These are phyloP conservation scores for Urostyla sp. DNA, from an alignment of 73 alveolate genomes.

Conservation along the genomic window DNA sequence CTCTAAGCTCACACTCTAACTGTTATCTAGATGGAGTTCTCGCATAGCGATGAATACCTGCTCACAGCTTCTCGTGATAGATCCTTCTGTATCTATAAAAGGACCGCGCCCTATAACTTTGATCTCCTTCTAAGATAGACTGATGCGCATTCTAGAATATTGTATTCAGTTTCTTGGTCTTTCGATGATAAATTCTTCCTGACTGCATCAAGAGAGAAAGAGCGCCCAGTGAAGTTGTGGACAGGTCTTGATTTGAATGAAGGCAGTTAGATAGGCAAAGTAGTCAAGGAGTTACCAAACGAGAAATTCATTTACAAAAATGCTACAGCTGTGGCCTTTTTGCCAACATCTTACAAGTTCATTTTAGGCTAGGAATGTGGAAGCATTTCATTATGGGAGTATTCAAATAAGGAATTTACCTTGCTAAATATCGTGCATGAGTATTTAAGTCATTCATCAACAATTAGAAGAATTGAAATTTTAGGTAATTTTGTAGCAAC, in stretches of 20 bases:
- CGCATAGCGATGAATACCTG: conserved; percentile 90
- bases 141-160: conserved; percentile 93
- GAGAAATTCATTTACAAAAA: conserved; percentile 9
- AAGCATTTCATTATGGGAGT: too few species aligned
- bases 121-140: conserved; percentile 70
- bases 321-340: conserved; percentile 59
- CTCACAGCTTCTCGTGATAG: conserved; percentile 93
- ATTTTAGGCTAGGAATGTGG: conserved; percentile 67
- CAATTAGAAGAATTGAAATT: conserved; percentile 61
- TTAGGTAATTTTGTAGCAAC: conserved; percentile 54
- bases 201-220: conserved; percentile 97
- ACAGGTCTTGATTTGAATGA: not conserved
- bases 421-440: conserved; percentile 19
- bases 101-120: conserved; percentile 68
- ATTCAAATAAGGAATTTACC: too few species aligned
- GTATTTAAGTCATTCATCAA: conserved; percentile 45
- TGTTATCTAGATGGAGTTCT: conserved; percentile 90
- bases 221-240: conserved; percentile 59
- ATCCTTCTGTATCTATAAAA: conserved; percentile 79
- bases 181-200: conserved; percentile 87
- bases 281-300: conserved; percentile 35
- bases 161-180: conserved; percentile 93
- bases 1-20: conserved; percentile 91
- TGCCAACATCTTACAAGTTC: conserved; percentile 47
- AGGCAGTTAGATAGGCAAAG: not conserved